Conservation (phyloP, 148 eudicot genomes). For the Camellia granthamiana region DNA sequence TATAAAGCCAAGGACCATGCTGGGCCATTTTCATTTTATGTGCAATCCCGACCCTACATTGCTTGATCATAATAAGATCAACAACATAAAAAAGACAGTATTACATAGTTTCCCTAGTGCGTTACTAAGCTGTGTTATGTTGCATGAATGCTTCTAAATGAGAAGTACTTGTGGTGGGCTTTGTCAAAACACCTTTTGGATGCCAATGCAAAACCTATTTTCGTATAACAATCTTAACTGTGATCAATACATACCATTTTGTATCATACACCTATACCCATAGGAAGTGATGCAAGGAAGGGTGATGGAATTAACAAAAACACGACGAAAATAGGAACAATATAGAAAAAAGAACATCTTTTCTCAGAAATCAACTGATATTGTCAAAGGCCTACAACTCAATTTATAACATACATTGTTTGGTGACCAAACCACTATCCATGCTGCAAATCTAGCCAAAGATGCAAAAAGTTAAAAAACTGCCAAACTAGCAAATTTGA, state of each 20-base stretch:
- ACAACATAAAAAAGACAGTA: conserved; percentile 12
- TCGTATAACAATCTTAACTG: neutral
- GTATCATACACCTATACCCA: neutral
- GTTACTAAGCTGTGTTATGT: conserved; percentile 9
- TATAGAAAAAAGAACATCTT: no score
- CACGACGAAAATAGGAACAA: no score
- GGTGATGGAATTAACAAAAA: no score
- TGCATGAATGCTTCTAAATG: neutral
- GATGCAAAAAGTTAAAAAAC: no score
- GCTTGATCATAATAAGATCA: conserved; percentile 18
- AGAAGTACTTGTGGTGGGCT: neutral
- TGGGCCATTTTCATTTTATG: conserved; percentile 17
- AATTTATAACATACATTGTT: no score
- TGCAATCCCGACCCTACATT: conserved; percentile 18
- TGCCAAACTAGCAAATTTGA: no score
- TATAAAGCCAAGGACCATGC: conserved; percentile 24
- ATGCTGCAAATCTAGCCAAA: no score
- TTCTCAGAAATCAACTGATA: no score
- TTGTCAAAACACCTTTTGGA: conserved; percentile 22
- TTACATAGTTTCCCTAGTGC: conserved; percentile 21
- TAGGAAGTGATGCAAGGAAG: neutral
- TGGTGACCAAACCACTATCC: no score
- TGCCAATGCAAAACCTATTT: neutral
- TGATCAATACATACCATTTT: neutral
- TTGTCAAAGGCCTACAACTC: no score